Percentiles rank a stretch among this genome's conserved stretches.
Evolutionary conservation across 2,329 filamentous ascomycete species (phyloP).

Genomic region (Paracorniculantispora psalliotae): DNA sequence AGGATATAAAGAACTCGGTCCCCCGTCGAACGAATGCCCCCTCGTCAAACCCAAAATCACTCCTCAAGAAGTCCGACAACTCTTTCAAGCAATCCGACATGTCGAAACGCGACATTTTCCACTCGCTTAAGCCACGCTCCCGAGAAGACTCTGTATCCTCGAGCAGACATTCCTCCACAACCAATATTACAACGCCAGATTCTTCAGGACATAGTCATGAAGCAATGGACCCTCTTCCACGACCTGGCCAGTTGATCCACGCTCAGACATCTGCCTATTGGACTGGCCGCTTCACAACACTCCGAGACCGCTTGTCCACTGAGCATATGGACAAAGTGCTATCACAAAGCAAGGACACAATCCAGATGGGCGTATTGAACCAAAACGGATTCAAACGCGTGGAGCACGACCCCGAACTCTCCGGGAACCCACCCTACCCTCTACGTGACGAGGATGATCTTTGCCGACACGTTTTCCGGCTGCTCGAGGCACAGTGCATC

Average conservation of each 20-base stretch:
- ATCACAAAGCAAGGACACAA: not conserved
- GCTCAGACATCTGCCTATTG: conserved; percentile 52
- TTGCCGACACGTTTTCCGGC: conserved; percentile 39
- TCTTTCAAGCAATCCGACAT: not conserved
- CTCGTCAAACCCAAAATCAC: not conserved
- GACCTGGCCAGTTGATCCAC: conserved; percentile 28
- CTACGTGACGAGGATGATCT: conserved; percentile 37
- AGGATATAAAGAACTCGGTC: conserved; percentile 41
- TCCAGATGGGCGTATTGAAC: not conserved
- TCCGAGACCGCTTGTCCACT: conserved; percentile 43
- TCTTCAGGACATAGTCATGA: not conserved
- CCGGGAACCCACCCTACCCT: conserved; percentile 2
- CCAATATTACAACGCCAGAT: conserved; percentile 10
- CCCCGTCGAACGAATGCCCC: conserved; percentile 26
- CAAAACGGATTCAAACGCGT: not conserved
- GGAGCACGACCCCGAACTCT: not conserved
- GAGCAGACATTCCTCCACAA: conserved; percentile 13
- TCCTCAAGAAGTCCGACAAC: not conserved
- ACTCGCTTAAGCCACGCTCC: conserved; percentile 16
- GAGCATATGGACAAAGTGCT: conserved; percentile 18
- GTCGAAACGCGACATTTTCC: conserved; percentile 13
- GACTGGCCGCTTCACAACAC: conserved; percentile 55
- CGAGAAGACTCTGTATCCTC: conserved; percentile 20
- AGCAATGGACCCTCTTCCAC: not conserved
- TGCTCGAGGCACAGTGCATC: conserved; percentile 42